These are phyloP conservation scores for Cupressus sempervirens DNA, from an alignment of 75 land plant species.

Conservation along the genomic window DNA sequence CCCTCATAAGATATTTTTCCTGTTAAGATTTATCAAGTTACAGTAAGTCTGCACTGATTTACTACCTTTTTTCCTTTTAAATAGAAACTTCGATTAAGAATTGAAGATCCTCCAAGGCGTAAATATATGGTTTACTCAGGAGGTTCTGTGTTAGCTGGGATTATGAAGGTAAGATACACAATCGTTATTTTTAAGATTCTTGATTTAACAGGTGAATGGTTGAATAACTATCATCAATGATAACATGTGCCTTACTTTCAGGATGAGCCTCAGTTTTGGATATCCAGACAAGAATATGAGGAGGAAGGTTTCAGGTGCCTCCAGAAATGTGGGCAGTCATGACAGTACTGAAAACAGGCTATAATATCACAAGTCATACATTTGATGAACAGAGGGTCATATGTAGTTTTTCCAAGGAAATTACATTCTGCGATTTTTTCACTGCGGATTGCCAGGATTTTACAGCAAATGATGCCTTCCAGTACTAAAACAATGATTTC, in stretches of 20 bases:
- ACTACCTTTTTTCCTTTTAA: neutral
- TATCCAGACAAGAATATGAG: conserved; percentile 43
- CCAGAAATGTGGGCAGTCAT: conserved; percentile 52
- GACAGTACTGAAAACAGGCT: neutral
- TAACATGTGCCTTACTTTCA: neutral
- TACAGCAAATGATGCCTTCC: neutral
- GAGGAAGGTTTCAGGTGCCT: conserved; percentile 51
- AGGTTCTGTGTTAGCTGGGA: conserved; percentile 55
- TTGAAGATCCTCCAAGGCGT: conserved; percentile 55
- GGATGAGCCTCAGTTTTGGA: conserved; percentile 17
- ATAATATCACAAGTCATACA: neutral
- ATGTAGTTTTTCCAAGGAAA: neutral
- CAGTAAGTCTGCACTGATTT: neutral
- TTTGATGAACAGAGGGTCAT: neutral
- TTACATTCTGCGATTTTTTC: neutral
- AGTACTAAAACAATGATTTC: neutral
- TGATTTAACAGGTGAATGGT: neutral
- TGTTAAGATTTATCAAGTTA: neutral
- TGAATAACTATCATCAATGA: neutral
- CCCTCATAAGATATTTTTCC: neutral
- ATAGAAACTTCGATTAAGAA: conserved; percentile 50
- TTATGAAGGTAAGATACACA: conserved; percentile 39
- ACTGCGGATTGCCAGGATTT: neutral
- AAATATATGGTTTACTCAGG: conserved; percentile 60
- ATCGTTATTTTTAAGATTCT: neutral